These are phyloP conservation scores for Torulaspora franciscae DNA, from an alignment of 805 yeast genomes.

Conservation along the genomic window DNA sequence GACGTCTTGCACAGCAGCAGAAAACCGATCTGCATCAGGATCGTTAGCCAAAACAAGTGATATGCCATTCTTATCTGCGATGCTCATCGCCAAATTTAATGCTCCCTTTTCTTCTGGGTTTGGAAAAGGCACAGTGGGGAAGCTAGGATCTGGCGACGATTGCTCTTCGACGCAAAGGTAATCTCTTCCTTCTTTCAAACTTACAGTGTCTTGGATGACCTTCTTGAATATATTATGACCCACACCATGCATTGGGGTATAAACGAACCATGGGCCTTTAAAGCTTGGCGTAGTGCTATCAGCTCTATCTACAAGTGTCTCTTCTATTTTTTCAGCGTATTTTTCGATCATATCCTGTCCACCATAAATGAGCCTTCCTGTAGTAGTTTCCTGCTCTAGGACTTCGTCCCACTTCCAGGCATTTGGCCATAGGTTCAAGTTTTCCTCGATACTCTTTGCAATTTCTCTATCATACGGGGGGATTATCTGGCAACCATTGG, in stretches of 20 bases:
- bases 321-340: conserved; percentile 39
- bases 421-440: conserved; percentile 54
- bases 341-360: conserved; percentile 40
- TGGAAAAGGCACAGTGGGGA: conserved; percentile 83
- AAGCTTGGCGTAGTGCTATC: not conserved
- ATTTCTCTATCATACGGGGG: conserved; percentile 83
- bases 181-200: conserved; percentile 36
- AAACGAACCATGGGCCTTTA: conserved; percentile 49
- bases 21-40: conserved; percentile 95
- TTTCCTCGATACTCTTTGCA: conserved; percentile 55
- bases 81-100: conserved; percentile 57
- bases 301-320: conserved; percentile 33
- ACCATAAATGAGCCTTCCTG: conserved; percentile 36
- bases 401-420: conserved; percentile 47
- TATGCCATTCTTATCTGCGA: conserved; percentile 45
- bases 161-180: conserved; percentile 56
- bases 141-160: conserved; percentile 71
- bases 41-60: conserved; percentile 79
- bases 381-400: conserved; percentile 28
- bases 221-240: conserved; percentile 59
- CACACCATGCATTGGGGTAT: conserved; percentile 96
- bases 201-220: conserved; percentile 31
- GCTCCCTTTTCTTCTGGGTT: conserved; percentile 97
- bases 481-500: conserved; percentile 91
- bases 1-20: conserved; percentile 57